Evolutionary conservation across 164 flowering plant species (phyloP).

Genomic region (Houttuynia cordata): DNA sequence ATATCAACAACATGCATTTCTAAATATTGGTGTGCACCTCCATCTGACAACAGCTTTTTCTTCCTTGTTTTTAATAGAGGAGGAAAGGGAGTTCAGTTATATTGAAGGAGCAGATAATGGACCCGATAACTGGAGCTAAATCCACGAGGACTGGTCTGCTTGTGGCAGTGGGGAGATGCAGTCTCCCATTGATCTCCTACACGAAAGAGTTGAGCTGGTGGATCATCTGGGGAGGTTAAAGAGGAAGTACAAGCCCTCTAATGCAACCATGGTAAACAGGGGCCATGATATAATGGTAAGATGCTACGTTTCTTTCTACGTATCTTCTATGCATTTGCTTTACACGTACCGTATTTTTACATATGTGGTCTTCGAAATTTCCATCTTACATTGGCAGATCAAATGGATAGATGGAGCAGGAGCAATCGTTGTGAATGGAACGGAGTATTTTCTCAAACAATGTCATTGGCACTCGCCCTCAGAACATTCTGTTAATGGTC

Average conservation of each 20-base stretch:
- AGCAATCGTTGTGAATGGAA: conserved; percentile 24
- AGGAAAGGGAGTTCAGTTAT: conserved; percentile 22
- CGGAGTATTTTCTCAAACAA: conserved; percentile 26
- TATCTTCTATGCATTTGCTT: neutral
- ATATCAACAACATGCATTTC: too few relatives aligned
- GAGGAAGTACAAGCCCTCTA: conserved; percentile 11
- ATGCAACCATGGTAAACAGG: conserved; percentile 15
- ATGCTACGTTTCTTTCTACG: neutral
- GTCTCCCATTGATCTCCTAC: conserved; percentile 21
- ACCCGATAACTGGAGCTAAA: conserved; percentile 26
- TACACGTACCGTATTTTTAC: too few relatives aligned
- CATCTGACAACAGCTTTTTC: too few relatives aligned
- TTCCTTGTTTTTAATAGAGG: conserved; percentile 9
- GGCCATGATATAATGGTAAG: conserved; percentile 22
- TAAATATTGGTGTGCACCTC: too few relatives aligned
- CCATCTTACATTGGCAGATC: conserved; percentile 11
- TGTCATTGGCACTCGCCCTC: conserved; percentile 59
- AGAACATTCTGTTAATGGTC: conserved; percentile 41
- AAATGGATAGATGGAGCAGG: conserved; percentile 33
- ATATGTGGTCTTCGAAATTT: too few relatives aligned
- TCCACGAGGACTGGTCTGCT: conserved; percentile 18
- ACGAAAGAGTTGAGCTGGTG: conserved; percentile 9
- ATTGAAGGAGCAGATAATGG: conserved; percentile 12
- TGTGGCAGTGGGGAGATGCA: conserved; percentile 20
- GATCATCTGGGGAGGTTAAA: conserved; percentile 7